Percentiles rank a stretch among this genome's conserved stretches.
These are phyloP conservation scores for Neoboletus subvelutipes DNA, from an alignment of 768 basidiomycete species.

Conservation along the genomic window DNA sequence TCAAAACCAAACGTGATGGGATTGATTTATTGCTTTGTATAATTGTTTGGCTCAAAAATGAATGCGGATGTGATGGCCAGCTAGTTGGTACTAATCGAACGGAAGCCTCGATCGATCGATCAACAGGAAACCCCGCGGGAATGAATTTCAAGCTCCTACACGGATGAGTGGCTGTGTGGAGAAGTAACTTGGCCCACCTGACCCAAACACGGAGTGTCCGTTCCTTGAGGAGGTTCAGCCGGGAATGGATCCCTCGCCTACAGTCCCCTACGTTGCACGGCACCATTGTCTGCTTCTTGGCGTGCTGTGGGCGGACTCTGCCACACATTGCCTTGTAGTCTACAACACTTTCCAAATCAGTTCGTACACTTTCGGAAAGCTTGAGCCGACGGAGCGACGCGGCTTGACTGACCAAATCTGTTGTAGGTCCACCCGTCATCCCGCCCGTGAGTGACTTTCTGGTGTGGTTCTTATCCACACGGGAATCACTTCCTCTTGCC, in stretches of 20 bases:
- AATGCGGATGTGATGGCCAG: neutral
- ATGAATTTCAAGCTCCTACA: too few relatives aligned
- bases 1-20: neutral
- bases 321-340: conserved; percentile 6
- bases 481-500: neutral
- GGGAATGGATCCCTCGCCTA: neutral
- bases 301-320: neutral
- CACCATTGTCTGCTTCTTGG: neutral
- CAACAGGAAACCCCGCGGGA: neutral
- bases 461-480: conserved; percentile 1
- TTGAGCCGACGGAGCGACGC: conserved; percentile 7
- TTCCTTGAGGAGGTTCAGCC: neutral
- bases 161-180: neutral
- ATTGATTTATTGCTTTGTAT: too few relatives aligned
- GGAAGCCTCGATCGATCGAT: neutral
- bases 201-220: neutral
- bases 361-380: conserved; percentile 23
- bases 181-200: neutral
- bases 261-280: neutral
- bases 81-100: too few relatives aligned
- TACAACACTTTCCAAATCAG: neutral
- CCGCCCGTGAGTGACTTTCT: neutral
- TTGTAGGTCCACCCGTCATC: conserved; percentile 23
- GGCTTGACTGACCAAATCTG: conserved; percentile 2
- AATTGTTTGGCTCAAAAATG: neutral